Evolutionary conservation across 108 stramenopile genomes (phyloP).

Genomic region (Schizochytrium sp.): DNA sequence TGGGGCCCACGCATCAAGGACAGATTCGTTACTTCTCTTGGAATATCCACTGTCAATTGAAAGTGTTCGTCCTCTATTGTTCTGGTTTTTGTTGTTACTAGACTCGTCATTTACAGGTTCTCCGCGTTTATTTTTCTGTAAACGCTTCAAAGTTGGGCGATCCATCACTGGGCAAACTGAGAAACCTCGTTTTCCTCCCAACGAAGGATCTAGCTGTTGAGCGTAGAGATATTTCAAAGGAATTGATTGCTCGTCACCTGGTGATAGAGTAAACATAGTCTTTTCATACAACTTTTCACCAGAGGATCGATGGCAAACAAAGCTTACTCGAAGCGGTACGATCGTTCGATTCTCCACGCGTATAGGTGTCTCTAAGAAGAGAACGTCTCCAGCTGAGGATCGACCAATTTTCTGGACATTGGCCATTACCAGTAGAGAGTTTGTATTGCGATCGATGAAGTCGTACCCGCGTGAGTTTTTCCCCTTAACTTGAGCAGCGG

Average conservation of each 20-base stretch:
- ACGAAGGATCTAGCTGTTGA: neutral
- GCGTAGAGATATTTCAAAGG: constrained; percentile 34
- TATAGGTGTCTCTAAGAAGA: constrained; percentile 49
- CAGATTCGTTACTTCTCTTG: neutral
- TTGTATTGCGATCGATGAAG: neutral
- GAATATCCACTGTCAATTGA: constrained; percentile 3
- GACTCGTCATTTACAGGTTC: neutral
- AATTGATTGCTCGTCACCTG: constrained; percentile 26
- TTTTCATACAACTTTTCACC: neutral
- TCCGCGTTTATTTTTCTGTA: neutral
- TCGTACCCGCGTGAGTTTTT: neutral
- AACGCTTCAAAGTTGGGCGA: neutral
- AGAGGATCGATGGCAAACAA: neutral
- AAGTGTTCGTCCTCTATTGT: neutral
- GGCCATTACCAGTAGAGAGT: neutral
- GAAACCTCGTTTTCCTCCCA: constrained; percentile 3
- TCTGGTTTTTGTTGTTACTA: too few relatives aligned
- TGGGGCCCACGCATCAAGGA: neutral
- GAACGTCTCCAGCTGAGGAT: constrained; percentile 52
- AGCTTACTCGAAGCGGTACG: neutral
- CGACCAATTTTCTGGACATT: constrained; percentile 56
- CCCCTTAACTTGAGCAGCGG: neutral
- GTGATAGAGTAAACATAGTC: constrained; percentile 25
- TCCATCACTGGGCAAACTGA: constrained; percentile 4
- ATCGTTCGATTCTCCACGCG: constrained; percentile 48